Base-by-base conservation (phyloP, 257 asterid genomes). In the Fraxinus anomala region DNA sequence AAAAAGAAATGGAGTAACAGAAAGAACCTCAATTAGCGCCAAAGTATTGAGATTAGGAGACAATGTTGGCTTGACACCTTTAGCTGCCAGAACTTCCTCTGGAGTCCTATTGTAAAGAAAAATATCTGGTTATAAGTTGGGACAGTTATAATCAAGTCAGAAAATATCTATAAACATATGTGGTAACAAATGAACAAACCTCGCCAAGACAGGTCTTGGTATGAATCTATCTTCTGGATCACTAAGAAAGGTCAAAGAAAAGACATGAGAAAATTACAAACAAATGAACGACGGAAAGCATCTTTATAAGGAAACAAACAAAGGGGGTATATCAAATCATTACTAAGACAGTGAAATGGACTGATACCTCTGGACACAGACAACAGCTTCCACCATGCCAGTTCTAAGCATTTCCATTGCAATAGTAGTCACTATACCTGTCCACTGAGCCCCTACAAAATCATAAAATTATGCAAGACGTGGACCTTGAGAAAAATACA, bases 351-450 rank as follows among this genome's bases (percentile, higher is more conserved):
- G 23, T 59, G 30, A 59, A 63, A 73, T 37, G 39, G 66, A 63
- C 17, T 76, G 59, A 49, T 80, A 93, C 99, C 98, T 95, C 84
- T 95, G 99, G 59, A 95, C 99, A 54, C 99, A 95, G 68, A 95
- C 76, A 85, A 95, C 99, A 77, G 99, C 99, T 85, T 95, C 99
- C 30, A 95, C 99, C 88, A 93, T 80, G 80, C 97, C 97, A 68
- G 92, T 81, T 83, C 91, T 92, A 70, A 95, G 97, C 99, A 95
- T 95, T 85, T 93, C 99, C 73, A 93, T 86, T 1, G 98, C 98
- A 83, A 95, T 93, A 84, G 99, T 95, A 40, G 99, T 95, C 78
- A 95, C 99, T 84, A 93, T 91, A 68, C 99, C 99, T n/a, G 99
- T 95, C 99, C 99, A 95, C 86, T 93, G 99, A 77, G 99, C 99